phyloP scores from a whole-genome alignment of 257 asterid genomes.

The Rhazya stricta region DNA sequence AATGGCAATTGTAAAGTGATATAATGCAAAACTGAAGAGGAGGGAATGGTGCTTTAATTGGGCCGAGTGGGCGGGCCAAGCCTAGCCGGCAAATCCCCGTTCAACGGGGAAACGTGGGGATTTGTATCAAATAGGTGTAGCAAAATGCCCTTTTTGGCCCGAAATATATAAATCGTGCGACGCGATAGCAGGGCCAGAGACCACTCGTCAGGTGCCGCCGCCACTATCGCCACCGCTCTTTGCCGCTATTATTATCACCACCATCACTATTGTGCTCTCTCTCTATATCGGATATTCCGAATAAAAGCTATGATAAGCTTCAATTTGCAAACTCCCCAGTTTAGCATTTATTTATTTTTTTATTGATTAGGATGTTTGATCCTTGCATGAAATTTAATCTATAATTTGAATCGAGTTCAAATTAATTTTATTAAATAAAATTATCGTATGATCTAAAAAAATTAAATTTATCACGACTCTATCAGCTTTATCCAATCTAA shows the following conservation, averaged over 20 bases:
- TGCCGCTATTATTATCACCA: conserved; percentile 14
- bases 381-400: no score
- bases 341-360: no score
- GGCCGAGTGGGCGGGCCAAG: conserved; percentile 21
- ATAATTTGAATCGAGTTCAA: no score
- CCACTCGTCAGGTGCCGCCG: conserved; percentile 14
- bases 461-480: no score
- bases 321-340: neutral
- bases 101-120: conserved; percentile 27
- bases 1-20: neutral
- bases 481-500: no score
- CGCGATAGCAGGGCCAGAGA: neutral
- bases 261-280: neutral
- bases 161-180: neutral
- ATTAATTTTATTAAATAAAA: no score
- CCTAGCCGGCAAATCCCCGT: conserved; percentile 29
- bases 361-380: no score
- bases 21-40: neutral
- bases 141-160: conserved; percentile 13
- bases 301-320: neutral
- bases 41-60: neutral
- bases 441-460: no score
- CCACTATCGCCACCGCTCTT: conserved; percentile 26
- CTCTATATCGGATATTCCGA: neutral
- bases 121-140: conserved; percentile 19